Evolutionary conservation across 2,329 filamentous ascomycete genomes (phyloP), one percentile per base, ranked within the genome.

Genomic region (Stagonosporopsis rhizophila): DNA sequence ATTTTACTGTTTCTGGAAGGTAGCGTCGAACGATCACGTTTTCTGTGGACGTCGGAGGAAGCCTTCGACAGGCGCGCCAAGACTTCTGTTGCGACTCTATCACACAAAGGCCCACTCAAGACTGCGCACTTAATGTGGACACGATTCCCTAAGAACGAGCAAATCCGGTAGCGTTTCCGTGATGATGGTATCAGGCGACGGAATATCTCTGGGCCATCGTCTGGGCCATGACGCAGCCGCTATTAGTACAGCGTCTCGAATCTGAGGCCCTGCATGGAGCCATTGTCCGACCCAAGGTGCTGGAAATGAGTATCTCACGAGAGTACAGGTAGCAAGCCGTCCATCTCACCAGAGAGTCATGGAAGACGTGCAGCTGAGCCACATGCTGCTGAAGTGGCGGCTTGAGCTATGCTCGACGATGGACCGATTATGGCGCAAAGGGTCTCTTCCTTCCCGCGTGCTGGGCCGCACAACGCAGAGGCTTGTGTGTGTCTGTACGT

Each of bases 381-480:
- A 56, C 37, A 32, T 22, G 27, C 14, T 56, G 30, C 42, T 44
- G 35, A 14, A 9, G 23, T n/a, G 28, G 12, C 37, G 30, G 19
- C 22, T 30, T 17, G 44, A 47, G 35, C 42, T 44, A 37, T 28
- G 20, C 8, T 3, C 57, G 60, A 54, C 40, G 39, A 40, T 50
- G 34, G 48, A 35, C 44, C 32, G 39, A 57, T 19, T 19, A 44
- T 54, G 44, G 46, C 32, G 38, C 46, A 25, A 40, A 47, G 47
- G 44, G 34, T 41, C 34, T 44, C 34, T 41, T 51, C 27, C 48
- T 55, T 49, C 49, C 55, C 50, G 49, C 52, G 15, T 19, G 52
- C 62, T 65, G 58, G 52, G 68, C 68, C 69, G 67, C 67, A 64
- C 56, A 63, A 65, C 58, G 61, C 44, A 17, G 27, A 49, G 44